phyloP scores from a whole-genome alignment of 176 grass and related monocot genomes.

The Oryza glaberrima region DNA sequence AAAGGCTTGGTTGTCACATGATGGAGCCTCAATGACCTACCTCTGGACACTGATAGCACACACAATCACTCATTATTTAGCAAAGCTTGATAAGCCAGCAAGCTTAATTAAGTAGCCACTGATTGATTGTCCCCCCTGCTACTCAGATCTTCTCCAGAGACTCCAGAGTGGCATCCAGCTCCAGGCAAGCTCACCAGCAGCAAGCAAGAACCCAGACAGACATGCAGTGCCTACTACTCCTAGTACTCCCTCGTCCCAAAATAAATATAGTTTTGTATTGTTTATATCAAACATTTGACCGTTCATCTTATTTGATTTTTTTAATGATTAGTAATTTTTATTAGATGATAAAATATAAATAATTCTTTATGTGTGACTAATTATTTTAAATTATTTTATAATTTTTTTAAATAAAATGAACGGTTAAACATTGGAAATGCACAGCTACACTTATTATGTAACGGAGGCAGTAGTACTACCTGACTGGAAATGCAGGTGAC shows the following conservation, averaged over 20 bases:
- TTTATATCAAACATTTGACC: too few relatives aligned
- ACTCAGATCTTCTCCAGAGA: neutral
- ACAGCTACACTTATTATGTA: too few relatives aligned
- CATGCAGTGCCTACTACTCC: neutral
- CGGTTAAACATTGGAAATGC: too few relatives aligned
- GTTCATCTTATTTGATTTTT: too few relatives aligned
- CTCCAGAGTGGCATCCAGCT: neutral
- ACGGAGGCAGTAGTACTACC: too few relatives aligned
- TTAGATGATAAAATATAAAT: too few relatives aligned
- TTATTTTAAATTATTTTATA: too few relatives aligned
- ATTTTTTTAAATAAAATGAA: too few relatives aligned
- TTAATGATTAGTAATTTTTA: too few relatives aligned
- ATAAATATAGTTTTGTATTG: too few relatives aligned
- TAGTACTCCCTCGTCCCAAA: too few relatives aligned
- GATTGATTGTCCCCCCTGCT: neutral
- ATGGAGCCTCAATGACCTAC: conserved; percentile 2
- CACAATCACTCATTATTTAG: neutral
- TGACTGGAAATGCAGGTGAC: neutral
- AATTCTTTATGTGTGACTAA: too few relatives aligned
- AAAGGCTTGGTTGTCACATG: conserved; percentile 8
- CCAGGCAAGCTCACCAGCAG: neutral
- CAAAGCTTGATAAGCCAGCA: conserved; percentile 8
- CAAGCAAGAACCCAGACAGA: neutral
- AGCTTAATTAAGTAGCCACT: neutral
- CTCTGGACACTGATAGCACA: conserved; percentile 1